phyloP scores from a whole-genome alignment of 352 stramenopile genomes.

The Phytophthora syringae region DNA sequence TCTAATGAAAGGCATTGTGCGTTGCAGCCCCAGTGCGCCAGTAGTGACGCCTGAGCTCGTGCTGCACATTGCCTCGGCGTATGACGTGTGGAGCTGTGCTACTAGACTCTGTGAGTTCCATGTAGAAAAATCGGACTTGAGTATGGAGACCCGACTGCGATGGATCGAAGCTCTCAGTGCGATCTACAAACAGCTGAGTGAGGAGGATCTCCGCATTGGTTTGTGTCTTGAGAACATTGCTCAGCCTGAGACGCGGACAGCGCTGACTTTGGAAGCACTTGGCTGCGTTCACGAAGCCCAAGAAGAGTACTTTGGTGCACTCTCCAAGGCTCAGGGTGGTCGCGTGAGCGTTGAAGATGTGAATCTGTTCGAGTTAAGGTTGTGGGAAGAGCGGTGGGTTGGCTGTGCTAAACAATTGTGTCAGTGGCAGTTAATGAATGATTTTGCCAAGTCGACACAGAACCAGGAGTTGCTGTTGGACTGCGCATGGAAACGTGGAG shows the following conservation, averaged over 20 bases:
- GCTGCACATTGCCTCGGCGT: slow-evolving; percentile 80
- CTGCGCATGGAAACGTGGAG: slow-evolving; percentile 91
- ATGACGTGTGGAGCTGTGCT: slow-evolving; percentile 84
- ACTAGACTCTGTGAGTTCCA: slow-evolving; percentile 84
- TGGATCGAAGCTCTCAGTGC: slow-evolving; percentile 88
- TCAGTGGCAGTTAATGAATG: slow-evolving; percentile 93
- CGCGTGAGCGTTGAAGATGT: slow-evolving; percentile 81
- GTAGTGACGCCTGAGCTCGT: slow-evolving; percentile 87
- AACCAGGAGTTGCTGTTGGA: slow-evolving; percentile 94
- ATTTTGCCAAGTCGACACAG: slow-evolving; percentile 92
- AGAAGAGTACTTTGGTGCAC: slow-evolving; percentile 87
- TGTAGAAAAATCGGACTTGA: slow-evolving; percentile 72
- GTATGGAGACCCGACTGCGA: slow-evolving; percentile 73
- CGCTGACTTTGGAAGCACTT: slow-evolving; percentile 80
- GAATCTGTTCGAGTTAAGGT: slow-evolving; percentile 84
- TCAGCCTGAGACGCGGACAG: slow-evolving; percentile 74
- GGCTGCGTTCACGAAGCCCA: slow-evolving; percentile 88
- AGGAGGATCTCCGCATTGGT: slow-evolving; percentile 83
- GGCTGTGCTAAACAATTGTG: slow-evolving; percentile 91
- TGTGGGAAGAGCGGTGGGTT: slow-evolving; percentile 93
- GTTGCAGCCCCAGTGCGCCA: slow-evolving; percentile 54
- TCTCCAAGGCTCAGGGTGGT: slow-evolving; percentile 79
- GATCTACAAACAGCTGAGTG: slow-evolving; percentile 89
- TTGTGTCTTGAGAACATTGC: slow-evolving; percentile 81
- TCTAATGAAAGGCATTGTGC: slow-evolving; percentile 79